A percentile compares a stretch with the other conserved stretches of the same genome.
phyloP scores from a whole-genome alignment of 192 early-diverging fungal genomes.

The Allomyces macrogynus region DNA sequence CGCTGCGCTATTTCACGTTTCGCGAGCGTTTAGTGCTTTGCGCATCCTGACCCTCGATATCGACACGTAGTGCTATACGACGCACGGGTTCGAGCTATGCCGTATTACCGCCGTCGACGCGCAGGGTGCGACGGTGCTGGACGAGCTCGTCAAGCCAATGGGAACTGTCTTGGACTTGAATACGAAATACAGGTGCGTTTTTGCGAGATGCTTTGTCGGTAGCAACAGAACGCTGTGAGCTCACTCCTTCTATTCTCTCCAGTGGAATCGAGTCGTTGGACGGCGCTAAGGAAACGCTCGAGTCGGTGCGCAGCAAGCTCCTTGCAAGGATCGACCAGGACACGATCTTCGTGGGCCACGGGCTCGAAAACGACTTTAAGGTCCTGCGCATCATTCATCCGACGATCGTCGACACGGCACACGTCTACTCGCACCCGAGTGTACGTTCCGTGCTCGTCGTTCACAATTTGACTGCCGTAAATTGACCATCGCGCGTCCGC shows the following conservation, averaged over 20 bases:
- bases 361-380: conserved; percentile 5
- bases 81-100: conserved; percentile 1
- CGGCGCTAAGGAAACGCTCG: neutral
- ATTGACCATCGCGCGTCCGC: neutral
- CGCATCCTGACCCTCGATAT: no score
- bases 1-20: no score
- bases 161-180: neutral
- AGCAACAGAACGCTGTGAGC: neutral
- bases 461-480: neutral
- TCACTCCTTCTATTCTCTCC: neutral
- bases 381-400: conserved; percentile 3
- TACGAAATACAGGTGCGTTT: neutral
- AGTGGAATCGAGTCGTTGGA: neutral
- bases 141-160: neutral
- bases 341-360: conserved; percentile 6
- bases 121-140: neutral
- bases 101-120: neutral
- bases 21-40: no score
- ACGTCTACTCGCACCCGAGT: conserved; percentile 2
- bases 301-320: neutral
- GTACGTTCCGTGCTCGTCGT: neutral
- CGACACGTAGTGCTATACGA: neutral
- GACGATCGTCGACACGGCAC: conserved; percentile 5
- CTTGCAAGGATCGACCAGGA: neutral
- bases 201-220: no score